A percentile compares a stretch with the other conserved stretches of the same genome.
These are phyloP conservation scores for Iberis pinnata DNA, from an alignment of 345 rosid genomes.

Conservation along the genomic window DNA sequence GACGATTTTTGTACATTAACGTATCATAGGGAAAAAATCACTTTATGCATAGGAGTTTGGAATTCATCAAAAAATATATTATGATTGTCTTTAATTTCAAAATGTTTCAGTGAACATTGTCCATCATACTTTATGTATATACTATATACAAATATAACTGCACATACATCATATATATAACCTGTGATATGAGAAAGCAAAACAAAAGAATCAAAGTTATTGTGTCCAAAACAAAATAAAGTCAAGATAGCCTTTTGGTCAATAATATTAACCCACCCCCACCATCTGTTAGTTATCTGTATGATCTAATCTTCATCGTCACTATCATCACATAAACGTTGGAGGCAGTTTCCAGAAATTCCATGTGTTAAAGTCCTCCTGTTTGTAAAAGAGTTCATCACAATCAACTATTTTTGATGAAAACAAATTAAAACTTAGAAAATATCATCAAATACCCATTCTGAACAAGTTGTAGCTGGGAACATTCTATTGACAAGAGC, in stretches of 20 bases:
- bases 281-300: slow-evolving; percentile 14
- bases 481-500: slow-evolving; percentile 85
- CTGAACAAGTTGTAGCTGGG: slow-evolving; percentile 53
- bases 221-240: not conserved
- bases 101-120: too few species aligned
- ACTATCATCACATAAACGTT: slow-evolving; percentile 13
- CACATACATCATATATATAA: slow-evolving; percentile 11
- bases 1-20: too few species aligned
- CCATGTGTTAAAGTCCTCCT: slow-evolving; percentile 94
- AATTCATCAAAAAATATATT: too few species aligned
- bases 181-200: slow-evolving; percentile 8
- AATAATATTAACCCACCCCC: too few species aligned
- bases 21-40: too few species aligned
- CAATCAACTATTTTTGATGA: not conserved
- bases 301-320: slow-evolving; percentile 18
- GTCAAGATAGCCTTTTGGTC: not conserved
- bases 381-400: slow-evolving; percentile 15
- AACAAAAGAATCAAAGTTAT: not conserved
- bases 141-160: slow-evolving; percentile 23
- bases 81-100: too few species aligned
- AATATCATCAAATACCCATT: slow-evolving; percentile 44
- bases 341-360: slow-evolving; percentile 87
- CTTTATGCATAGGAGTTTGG: too few species aligned
- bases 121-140: too few species aligned
- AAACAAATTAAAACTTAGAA: not conserved